Evolutionary conservation across 2,329 filamentous ascomycete species (phyloP).

Genomic region (Ophiostoma perfectum): DNA sequence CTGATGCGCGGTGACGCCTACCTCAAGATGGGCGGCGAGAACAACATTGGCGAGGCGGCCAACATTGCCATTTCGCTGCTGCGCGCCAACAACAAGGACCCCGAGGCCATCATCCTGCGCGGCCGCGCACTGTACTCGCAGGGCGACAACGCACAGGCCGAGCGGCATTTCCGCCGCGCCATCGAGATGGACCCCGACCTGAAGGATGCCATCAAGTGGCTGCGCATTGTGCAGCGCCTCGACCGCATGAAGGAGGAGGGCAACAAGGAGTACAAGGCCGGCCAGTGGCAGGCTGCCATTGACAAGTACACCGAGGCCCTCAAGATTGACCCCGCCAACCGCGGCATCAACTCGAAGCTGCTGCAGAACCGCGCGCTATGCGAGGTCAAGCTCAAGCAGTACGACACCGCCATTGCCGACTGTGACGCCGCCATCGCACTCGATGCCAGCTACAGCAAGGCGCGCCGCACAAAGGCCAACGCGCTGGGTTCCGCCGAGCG

Average conservation of each 20-base stretch:
- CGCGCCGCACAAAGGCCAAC: conserved; percentile 88
- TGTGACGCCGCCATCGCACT: conserved; percentile 78
- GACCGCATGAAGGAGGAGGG: conserved; percentile 92
- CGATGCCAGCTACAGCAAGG: conserved; percentile 82
- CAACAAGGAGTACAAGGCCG: conserved; percentile 82
- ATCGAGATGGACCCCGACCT: conserved; percentile 88
- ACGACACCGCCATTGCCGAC: conserved; percentile 73
- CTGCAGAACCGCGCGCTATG: conserved; percentile 89
- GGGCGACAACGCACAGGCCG: conserved; percentile 91
- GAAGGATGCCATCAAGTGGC: conserved; percentile 78
- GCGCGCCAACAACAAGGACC: conserved; percentile 81
- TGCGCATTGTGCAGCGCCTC: conserved; percentile 85
- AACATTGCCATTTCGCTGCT: conserved; percentile 86
- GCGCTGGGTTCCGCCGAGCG: conserved; percentile 76
- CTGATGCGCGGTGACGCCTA: conserved; percentile 88
- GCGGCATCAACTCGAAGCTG: conserved; percentile 89
- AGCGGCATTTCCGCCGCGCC: conserved; percentile 87
- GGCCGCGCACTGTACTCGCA: conserved; percentile 83
- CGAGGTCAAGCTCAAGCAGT: conserved; percentile 77
- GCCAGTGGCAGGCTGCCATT: conserved; percentile 72
- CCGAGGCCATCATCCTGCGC: conserved; percentile 84
- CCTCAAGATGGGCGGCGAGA: conserved; percentile 84
- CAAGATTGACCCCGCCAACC: conserved; percentile 79
- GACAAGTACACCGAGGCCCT: conserved; percentile 80
- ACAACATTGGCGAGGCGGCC: conserved; percentile 84